Evolutionary conservation across 148 eudicot species (phyloP).

Genomic region (Limonium bicolor): DNA sequence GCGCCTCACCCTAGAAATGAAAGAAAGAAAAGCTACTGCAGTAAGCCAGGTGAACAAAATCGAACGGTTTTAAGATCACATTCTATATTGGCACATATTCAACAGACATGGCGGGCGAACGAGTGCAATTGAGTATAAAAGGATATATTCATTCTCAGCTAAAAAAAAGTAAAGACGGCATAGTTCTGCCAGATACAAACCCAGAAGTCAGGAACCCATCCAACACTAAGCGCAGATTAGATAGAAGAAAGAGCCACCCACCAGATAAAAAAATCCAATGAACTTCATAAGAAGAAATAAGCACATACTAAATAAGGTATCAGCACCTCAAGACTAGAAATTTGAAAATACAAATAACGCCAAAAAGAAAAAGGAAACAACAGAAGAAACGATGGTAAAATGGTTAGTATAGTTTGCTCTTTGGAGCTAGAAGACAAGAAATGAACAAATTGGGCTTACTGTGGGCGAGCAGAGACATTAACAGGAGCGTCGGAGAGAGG

Average conservation of each 20-base stretch:
- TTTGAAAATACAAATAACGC: not conserved
- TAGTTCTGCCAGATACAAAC: not conserved
- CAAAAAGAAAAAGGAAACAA: not conserved
- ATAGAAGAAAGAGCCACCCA: not conserved
- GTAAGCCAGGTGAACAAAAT: no score
- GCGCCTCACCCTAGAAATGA: constrained; percentile 38
- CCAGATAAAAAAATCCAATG: not conserved
- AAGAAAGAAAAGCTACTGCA: not conserved
- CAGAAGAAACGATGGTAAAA: not conserved
- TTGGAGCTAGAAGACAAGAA: not conserved
- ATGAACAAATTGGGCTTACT: constrained; percentile 8
- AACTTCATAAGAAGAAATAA: no score
- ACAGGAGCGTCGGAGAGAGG: constrained; percentile 10
- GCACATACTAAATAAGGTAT: no score
- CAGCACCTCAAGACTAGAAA: no score
- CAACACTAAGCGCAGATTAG: not conserved
- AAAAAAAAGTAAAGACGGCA: not conserved
- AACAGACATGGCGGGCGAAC: no score
- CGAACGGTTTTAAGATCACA: not conserved
- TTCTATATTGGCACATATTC: not conserved
- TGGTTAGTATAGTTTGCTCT: no score
- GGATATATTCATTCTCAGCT: not conserved
- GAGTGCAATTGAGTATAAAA: not conserved
- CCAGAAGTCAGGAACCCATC: not conserved
- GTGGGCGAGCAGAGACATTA: constrained; percentile 8